Base-by-base conservation (phyloP, 257 asterid species). In the Datura wrightii region DNA sequence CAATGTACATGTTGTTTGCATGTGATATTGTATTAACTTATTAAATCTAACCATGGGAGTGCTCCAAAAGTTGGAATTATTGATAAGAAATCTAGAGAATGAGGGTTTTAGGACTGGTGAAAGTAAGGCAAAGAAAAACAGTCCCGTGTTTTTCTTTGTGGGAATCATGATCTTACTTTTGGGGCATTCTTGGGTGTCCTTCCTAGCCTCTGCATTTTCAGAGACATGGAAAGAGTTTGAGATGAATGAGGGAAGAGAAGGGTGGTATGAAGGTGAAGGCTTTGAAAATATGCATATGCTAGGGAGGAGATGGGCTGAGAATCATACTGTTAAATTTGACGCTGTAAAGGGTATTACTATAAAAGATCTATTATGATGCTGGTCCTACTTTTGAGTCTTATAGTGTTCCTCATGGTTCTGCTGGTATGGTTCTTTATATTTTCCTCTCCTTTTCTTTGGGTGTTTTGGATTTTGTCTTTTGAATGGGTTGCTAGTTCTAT, bases 291-390 rank as follows among this genome's bases (percentile, higher is more conserved):
- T 96, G 99, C 98, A 96, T 82, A 59, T 93, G 87, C 99, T 94
- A 46, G 98, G 97, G 84, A 90, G 99, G 91, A 91, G 97, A 16
- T 96, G 98, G 99, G 97, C 97, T 74, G 99, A 98, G 56, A 90
- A 88, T 71, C 92, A 92, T 90, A 79, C 84, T 39, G 98, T 60
- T 46, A 84, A 92, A 18, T 89, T 90, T 79, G 90, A 96, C 89
- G 89, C 85, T 58, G 90, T 86, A 46, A 93, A 96, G 91, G 90
- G 90, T 5, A 93, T 90, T 10, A 91, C 10, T 96, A 93, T 79
- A 71, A 90, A 87, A 98, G 99, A 65, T 96, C 98, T 8, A 93
- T 85, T 94, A 96, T 70, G 97, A 96, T 84, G 98, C 97, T 1
- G 91, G 86, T 1, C 98, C 99, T 55, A 96, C 99, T 14, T 96